Percentiles rank a stretch among this genome's conserved stretches.
Conservation (phyloP, 805 yeast species). For the Lipomyces sp. region DNA sequence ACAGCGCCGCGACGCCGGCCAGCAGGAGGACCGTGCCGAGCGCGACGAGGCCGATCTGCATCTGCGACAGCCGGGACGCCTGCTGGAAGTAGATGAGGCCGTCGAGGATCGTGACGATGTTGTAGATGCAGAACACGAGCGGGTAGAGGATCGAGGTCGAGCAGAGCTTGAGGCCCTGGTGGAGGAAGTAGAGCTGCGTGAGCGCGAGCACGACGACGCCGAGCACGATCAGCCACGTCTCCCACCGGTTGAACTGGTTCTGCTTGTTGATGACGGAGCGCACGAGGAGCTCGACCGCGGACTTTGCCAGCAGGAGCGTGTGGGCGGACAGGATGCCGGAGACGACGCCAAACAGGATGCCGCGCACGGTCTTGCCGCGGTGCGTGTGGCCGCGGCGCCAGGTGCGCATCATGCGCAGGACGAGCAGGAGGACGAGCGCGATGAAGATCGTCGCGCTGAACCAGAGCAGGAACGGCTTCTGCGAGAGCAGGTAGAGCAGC, state of each 20-base stretch:
- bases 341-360: constrained; percentile 60
- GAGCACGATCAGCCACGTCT: constrained; percentile 51
- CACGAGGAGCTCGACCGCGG: constrained; percentile 66
- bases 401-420: constrained; percentile 28
- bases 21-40: constrained; percentile 47
- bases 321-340: constrained; percentile 83
- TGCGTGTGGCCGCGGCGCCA: constrained; percentile 29
- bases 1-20: constrained; percentile 62
- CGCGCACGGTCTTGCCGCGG: constrained; percentile 45
- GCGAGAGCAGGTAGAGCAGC: constrained; percentile 44
- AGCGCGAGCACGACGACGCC: constrained; percentile 62
- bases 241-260: constrained; percentile 42
- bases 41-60: constrained; percentile 46
- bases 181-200: constrained; percentile 67
- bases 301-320: constrained; percentile 79
- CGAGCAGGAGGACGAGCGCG: constrained; percentile 14
- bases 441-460: constrained; percentile 38
- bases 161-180: constrained; percentile 64
- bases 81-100: constrained; percentile 59
- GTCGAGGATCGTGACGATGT: constrained; percentile 63
- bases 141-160: constrained; percentile 82
- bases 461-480: constrained; percentile 59
- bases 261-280: constrained; percentile 42
- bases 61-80: constrained; percentile 40
- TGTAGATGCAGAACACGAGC: constrained; percentile 77